Base-by-base conservation (phyloP, 2,329 filamentous ascomycete genomes). In the Fusarium sublunatum region DNA sequence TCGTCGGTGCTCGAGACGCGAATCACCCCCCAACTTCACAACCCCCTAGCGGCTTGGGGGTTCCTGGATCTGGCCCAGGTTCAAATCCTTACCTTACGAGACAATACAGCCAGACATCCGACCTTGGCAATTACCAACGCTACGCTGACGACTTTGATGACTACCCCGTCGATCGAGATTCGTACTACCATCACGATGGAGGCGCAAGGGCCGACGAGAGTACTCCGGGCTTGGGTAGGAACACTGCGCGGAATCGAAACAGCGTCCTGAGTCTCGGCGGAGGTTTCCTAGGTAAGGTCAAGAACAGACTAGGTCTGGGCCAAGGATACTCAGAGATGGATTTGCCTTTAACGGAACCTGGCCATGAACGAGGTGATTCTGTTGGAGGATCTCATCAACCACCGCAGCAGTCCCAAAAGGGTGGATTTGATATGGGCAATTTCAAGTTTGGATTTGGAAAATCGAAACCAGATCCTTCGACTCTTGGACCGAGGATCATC, bases 261-360 rank as follows among this genome's bases (percentile, higher is more conserved):
- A 98, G 93, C 77, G 91, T 97, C 48, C 79, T 98, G 71, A 87
- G 89, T 67, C 79, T 98, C 72, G 93, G 94, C 60, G 93, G 94
- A 60, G 93, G 94, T 15, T 80, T 98, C 60, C 81, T 97, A 72
- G 95, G 93, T 40, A 89, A 86, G 72, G 90, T 94, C 38, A 98
- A 96, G 81, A 93, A 91, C 74, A 92, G 91, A 83, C 80, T 99
- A 60, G 94, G 95, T 49, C 93, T 97, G 88, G 90, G 87, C 22
- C 85, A 91, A 69, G 86, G 89, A 63, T 98, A 99, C 77, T 97
- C 94, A 31, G 95, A 98, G 78, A 99, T 99, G 95, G 94, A 99
- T 74, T 82, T 99, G 51, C 95, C 95, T 12, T 82, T 99, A 76
- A 98, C 94, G 6, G 92, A 98, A 74, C 80, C 89, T 0, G 78